phyloP scores from a whole-genome alignment of 352 stramenopile species.

The Globisporangium solare region DNA sequence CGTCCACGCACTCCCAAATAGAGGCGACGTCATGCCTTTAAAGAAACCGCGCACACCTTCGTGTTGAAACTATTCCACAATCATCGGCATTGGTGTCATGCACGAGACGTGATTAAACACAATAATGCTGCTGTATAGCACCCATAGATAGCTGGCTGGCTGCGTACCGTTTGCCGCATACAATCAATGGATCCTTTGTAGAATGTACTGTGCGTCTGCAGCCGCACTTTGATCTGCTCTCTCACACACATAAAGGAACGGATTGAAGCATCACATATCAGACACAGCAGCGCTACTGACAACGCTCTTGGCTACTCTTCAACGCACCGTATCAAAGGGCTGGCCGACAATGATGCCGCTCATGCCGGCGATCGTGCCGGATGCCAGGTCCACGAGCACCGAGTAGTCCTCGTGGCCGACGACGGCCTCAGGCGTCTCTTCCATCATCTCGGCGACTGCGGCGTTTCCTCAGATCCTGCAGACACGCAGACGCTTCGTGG shows the following conservation, averaged over 20 bases:
- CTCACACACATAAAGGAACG: not conserved
- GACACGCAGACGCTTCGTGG: too few species aligned
- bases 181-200: slow-evolving; percentile 54
- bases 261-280: not conserved
- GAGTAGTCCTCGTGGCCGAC: slow-evolving; percentile 37
- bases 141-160: not conserved
- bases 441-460: too few species aligned
- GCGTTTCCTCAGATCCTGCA: too few species aligned
- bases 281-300: slow-evolving; percentile 1
- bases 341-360: slow-evolving; percentile 55
- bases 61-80: slow-evolving; percentile 36
- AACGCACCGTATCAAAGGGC: slow-evolving; percentile 47
- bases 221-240: slow-evolving; percentile 44
- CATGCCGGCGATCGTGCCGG: slow-evolving; percentile 41
- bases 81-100: too few species aligned
- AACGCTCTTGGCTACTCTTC: not conserved
- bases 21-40: slow-evolving; percentile 78
- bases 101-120: not conserved
- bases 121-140: not conserved
- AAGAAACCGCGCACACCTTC: slow-evolving; percentile 79
- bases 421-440: slow-evolving; percentile 17
- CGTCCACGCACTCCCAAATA: slow-evolving; percentile 79
- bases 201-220: slow-evolving; percentile 53
- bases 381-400: slow-evolving; percentile 47
- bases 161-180: slow-evolving; percentile 29